Base-by-base conservation (phyloP, 345 rosid species). In the Odontarrhena argentea region DNA sequence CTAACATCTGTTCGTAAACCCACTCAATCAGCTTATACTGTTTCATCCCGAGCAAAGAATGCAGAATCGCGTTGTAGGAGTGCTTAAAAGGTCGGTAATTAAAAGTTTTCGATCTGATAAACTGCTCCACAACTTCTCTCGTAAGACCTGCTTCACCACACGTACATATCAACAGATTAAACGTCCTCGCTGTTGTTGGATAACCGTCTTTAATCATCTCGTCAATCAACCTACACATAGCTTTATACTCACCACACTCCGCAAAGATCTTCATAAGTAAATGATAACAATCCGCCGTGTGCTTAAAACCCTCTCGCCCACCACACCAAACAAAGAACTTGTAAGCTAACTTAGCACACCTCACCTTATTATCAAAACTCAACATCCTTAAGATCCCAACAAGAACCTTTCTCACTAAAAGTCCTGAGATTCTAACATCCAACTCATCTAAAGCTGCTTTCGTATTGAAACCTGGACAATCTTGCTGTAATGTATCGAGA, bases 11-110 rank as follows among this genome's bases (percentile, higher is more conserved):
- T 73, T 81, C 82, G 67, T 88, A 79, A 3, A 91, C 92, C 97
- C 96, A 84, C 77, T 91, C 97, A 38, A 94, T 88, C 81, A 94
- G 81, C 78, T 73, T 85, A 77, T 91, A 91, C 53, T 87, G 88
- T 10, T 78, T 81, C 64, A 83, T 7, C 22, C 55, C 68, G 13
- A 85, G 71, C 71, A 91, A 86, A 2, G 82, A 74, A 54, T 80
- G 85, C 53, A 94, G 58, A 60, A 94, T 74, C 1, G 97, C 97
- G 55, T 84, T 94, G 61, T 84, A 94, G 0, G 97, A 85, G 52
- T 91, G 87, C 67, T 80, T 88, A 55, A 73, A 94, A 0, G 96
- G 99, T 76, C 95, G 76, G 64, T 73, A 94, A 52, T 78, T 91
- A 71, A 94, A 94, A 9, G 65, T 72, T 63, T 94, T 91, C 4